phyloP scores from a whole-genome alignment of 306 rosid genomes.

The Ormosia emarginata region DNA sequence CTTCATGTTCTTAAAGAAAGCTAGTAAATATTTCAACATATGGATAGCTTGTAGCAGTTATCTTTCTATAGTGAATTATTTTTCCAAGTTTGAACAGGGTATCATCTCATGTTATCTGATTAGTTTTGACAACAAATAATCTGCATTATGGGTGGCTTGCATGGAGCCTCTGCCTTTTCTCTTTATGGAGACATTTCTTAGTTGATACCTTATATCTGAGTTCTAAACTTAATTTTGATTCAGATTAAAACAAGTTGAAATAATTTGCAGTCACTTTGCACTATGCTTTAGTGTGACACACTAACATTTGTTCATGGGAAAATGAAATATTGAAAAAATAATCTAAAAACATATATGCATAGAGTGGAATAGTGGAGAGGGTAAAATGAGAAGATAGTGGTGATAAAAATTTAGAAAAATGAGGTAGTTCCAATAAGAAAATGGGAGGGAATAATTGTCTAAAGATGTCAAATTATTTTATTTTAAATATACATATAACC shows the following conservation, averaged over 20 bases:
- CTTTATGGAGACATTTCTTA: background rate
- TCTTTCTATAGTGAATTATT: background rate
- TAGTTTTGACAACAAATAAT: background rate
- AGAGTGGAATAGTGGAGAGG: background rate
- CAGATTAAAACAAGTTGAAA: background rate
- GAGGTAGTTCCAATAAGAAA: background rate
- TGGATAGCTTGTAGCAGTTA: background rate
- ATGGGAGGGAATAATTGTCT: background rate
- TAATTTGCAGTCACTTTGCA: background rate
- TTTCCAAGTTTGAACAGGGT: conserved; percentile 5
- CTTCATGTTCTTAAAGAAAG: background rate
- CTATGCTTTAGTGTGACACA: background rate
- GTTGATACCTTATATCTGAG: conserved; percentile 9
- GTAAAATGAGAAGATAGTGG: background rate
- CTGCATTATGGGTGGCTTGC: conserved; percentile 4
- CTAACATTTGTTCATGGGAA: background rate
- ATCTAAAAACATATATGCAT: background rate
- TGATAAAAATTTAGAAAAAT: background rate
- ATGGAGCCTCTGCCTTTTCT: background rate
- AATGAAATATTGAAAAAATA: background rate
- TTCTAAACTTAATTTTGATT: background rate
- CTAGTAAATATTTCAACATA: background rate
- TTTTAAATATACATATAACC: background rate
- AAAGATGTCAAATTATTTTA: background rate
- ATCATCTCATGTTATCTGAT: background rate